Evolutionary conservation across 768 basidiomycete species (phyloP).

Genomic region (Trametes cubensis): DNA sequence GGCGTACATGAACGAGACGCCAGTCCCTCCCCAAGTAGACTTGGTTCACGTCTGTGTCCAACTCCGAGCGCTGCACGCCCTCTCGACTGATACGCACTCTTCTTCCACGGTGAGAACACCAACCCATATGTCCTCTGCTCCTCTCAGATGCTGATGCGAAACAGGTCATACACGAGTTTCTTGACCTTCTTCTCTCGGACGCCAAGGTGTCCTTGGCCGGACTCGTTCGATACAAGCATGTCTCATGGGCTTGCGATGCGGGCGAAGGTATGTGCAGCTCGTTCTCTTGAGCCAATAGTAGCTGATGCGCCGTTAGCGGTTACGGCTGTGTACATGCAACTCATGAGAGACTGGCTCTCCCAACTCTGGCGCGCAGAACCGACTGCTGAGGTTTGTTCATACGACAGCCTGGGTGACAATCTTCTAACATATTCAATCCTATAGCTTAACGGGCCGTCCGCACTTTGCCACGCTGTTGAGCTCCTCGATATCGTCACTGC

Average conservation of each 20-base stretch:
- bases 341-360: slow-evolving; percentile 54
- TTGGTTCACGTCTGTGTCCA: not conserved
- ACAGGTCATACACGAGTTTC: slow-evolving; percentile 39
- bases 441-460: slow-evolving; percentile 25
- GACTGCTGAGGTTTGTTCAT: slow-evolving; percentile 11
- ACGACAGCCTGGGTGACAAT: too few species aligned
- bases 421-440: not conserved
- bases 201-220: slow-evolving; percentile 43
- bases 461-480: slow-evolving; percentile 26
- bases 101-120: not conserved
- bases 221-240: slow-evolving; percentile 57
- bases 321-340: slow-evolving; percentile 35
- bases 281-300: not conserved
- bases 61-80: not conserved
- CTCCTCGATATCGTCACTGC: slow-evolving; percentile 18
- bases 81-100: not conserved
- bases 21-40: not conserved
- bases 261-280: slow-evolving; percentile 41
- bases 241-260: slow-evolving; percentile 52
- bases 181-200: slow-evolving; percentile 42
- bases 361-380: slow-evolving; percentile 44
- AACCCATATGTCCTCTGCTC: not conserved
- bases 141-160: not conserved
- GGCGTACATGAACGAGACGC: not conserved
- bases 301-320: not conserved